Evolutionary conservation across 306 rosid species (phyloP).

Genomic region (Cajanus cajan): DNA sequence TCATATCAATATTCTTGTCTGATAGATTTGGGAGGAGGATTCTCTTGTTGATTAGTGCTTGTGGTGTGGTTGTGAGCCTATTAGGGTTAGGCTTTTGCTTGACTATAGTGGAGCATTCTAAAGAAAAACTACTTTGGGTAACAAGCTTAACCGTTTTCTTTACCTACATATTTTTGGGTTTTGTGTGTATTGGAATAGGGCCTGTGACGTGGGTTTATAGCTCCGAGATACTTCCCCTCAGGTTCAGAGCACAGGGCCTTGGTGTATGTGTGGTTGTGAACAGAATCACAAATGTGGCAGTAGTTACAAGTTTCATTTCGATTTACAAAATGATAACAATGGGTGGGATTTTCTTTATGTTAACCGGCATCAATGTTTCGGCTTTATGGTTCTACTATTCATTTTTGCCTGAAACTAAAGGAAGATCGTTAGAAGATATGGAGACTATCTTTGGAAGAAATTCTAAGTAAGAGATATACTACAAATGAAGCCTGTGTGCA

Average conservation of each 20-base stretch:
- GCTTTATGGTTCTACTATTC: constrained; percentile 55
- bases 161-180: constrained; percentile 43
- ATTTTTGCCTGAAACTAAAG: constrained; percentile 79
- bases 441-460: constrained; percentile 40
- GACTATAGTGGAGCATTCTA: constrained; percentile 44
- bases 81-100: constrained; percentile 43
- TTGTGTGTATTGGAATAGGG: constrained; percentile 53
- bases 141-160: constrained; percentile 31
- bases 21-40: constrained; percentile 32
- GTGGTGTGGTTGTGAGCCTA: constrained; percentile 39
- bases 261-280: constrained; percentile 55
- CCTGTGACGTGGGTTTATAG: constrained; percentile 71
- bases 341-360: constrained; percentile 59
- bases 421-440: constrained; percentile 71
- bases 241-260: constrained; percentile 61
- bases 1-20: constrained; percentile 40
- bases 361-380: constrained; percentile 40
- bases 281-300: constrained; percentile 40
- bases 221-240: constrained; percentile 62
- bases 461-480: not conserved
- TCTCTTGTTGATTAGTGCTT: constrained; percentile 44
- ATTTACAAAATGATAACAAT: constrained; percentile 51
- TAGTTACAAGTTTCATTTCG: constrained; percentile 50
- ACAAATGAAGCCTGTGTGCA: not conserved
- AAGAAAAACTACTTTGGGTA: constrained; percentile 40